Evolutionary conservation across 148 eudicot genomes (phyloP).

Genomic region (Bassia scoparia): DNA sequence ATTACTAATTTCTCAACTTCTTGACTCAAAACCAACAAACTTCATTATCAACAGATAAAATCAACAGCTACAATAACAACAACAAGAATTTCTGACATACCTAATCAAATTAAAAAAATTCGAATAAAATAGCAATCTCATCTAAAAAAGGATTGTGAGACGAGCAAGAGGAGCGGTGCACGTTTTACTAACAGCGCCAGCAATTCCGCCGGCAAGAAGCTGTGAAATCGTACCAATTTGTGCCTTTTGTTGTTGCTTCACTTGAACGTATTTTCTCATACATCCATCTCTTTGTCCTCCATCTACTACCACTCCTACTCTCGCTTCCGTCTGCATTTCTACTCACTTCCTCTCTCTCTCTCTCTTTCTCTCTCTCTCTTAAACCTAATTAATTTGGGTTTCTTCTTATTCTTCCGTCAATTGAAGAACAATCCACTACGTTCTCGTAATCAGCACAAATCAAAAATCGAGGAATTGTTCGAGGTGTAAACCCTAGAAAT

Average conservation of each 20-base stretch:
- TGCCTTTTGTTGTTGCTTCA: conserved; percentile 30
- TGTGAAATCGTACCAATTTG: conserved; percentile 53
- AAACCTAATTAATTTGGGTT: neutral
- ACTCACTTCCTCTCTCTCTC: conserved; percentile 1
- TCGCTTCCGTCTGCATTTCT: conserved; percentile 81
- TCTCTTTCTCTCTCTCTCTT: neutral
- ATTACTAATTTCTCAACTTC: neutral
- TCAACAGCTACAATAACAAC: too few species aligned
- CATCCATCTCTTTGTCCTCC: conserved; percentile 52
- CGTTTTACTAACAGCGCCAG: conserved; percentile 76
- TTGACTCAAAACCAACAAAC: neutral
- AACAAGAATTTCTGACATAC: neutral
- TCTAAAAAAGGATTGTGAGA: conserved; percentile 72
- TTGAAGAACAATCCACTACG: conserved; percentile 7
- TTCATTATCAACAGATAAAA: neutral
- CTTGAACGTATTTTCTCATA: conserved; percentile 34
- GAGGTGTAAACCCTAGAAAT: conserved; percentile 25
- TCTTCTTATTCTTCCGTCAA: neutral
- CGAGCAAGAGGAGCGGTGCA: conserved; percentile 77
- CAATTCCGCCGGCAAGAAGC: conserved; percentile 67
- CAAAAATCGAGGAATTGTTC: neutral
- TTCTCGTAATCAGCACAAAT: neutral
- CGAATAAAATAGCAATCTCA: neutral
- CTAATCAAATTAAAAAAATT: neutral
- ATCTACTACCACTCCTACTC: conserved; percentile 70